Conservation (phyloP, 1,139 yeast genomes). For the Scheffersomyces illinoinensis region DNA sequence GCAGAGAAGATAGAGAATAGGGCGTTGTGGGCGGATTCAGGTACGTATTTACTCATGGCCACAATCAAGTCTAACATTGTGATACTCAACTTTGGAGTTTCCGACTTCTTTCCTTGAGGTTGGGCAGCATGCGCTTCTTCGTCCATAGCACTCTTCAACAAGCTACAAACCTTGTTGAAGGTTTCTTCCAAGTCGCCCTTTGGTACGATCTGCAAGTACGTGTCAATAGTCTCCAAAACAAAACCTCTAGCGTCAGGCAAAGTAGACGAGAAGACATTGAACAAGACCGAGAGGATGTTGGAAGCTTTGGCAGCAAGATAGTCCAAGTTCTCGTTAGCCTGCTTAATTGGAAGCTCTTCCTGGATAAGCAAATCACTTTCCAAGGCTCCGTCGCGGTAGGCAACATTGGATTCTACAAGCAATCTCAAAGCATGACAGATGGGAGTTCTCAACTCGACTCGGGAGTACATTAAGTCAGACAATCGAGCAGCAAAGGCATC, state of each 20-base stretch:
- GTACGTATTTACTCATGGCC: slow-evolving; percentile 82
- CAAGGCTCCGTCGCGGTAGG: slow-evolving; percentile 60
- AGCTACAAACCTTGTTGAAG: slow-evolving; percentile 81
- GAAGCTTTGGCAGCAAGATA: slow-evolving; percentile 67
- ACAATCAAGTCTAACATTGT: slow-evolving; percentile 92
- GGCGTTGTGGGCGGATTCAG: slow-evolving; percentile 67
- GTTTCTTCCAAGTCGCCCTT: slow-evolving; percentile 67
- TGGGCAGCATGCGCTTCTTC: slow-evolving; percentile 41
- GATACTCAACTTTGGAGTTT: slow-evolving; percentile 59
- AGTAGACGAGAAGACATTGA: slow-evolving; percentile 89
- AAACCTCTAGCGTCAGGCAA: slow-evolving; percentile 80
- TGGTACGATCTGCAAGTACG: slow-evolving; percentile 72
- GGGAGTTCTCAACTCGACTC: slow-evolving; percentile 71
- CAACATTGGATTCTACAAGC: slow-evolving; percentile 74
- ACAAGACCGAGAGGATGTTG: slow-evolving; percentile 80
- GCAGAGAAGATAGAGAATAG: slow-evolving; percentile 75
- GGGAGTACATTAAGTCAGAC: slow-evolving; percentile 72
- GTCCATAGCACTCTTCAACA: slow-evolving; percentile 74
- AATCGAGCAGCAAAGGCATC: slow-evolving; percentile 77
- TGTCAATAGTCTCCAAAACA: slow-evolving; percentile 82
- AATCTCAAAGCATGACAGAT: slow-evolving; percentile 81
- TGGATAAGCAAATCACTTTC: slow-evolving; percentile 58
- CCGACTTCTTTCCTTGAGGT: slow-evolving; percentile 20
- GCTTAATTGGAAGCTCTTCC: slow-evolving; percentile 58
- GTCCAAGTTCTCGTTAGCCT: slow-evolving; percentile 58